A percentile compares a stretch with the other conserved stretches of the same genome.
These are phyloP conservation scores for Porpolomopsis calyptriformis DNA, from an alignment of 768 basidiomycete genomes.

Conservation along the genomic window DNA sequence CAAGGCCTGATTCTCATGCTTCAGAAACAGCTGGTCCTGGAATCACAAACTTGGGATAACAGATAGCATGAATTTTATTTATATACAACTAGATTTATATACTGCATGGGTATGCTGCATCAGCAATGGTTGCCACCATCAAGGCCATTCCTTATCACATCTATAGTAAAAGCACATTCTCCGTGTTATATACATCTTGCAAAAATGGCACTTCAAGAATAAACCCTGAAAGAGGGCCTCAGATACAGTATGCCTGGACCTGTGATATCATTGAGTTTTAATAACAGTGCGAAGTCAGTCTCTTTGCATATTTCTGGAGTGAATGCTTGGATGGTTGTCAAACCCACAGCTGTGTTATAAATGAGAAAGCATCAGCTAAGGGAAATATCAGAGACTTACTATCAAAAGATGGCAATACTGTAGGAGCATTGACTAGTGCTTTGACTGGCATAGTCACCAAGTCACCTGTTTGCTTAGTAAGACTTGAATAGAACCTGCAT, in stretches of 20 bases:
- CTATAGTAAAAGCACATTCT: background rate
- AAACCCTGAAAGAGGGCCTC: background rate
- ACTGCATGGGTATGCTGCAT: too few relatives aligned
- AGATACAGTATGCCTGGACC: background rate
- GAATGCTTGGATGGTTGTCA: background rate
- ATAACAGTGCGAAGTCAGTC: background rate
- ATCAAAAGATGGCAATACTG: background rate
- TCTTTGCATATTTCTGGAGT: background rate
- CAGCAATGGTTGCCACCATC: background rate
- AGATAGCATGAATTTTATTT: too few relatives aligned
- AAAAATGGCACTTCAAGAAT: background rate
- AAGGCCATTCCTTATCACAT: background rate
- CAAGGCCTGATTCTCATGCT: too few relatives aligned
- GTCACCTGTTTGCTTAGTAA: background rate
- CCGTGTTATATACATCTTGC: background rate
- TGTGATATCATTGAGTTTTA: conserved; percentile 1
- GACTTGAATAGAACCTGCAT: background rate
- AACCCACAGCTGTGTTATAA: background rate
- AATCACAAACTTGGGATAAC: too few relatives aligned
- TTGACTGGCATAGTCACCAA: background rate
- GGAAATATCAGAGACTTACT: background rate
- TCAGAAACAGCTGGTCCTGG: too few relatives aligned
- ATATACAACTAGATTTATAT: too few relatives aligned
- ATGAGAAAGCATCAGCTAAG: background rate
- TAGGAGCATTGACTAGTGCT: background rate